A percentile compares a stretch with the other conserved stretches of the same genome.
Conservation (phyloP, 306 rosid species). For the Cucurbita pepo region DNA sequence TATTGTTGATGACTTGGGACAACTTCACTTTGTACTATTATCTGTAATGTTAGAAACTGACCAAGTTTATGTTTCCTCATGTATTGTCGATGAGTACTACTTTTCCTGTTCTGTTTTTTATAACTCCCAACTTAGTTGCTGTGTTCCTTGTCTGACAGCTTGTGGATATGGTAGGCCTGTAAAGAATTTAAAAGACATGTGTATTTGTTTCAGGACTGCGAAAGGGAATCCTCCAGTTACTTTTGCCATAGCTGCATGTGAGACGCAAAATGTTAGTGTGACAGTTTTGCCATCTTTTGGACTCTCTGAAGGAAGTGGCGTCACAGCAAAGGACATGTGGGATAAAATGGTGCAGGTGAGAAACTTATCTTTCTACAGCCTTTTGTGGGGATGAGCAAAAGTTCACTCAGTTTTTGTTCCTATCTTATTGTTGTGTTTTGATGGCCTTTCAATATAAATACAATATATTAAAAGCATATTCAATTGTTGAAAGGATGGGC, state of each 20-base stretch:
- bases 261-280: conserved; percentile 89
- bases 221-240: conserved; percentile 91
- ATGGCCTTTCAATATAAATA: neutral
- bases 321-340: conserved; percentile 85
- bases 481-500: conserved; percentile 56
- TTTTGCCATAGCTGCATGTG: conserved; percentile 84
- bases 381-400: neutral
- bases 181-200: conserved; percentile 7
- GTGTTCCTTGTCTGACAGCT: neutral
- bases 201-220: conserved; percentile 57
- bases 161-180: neutral
- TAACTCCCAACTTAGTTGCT: neutral
- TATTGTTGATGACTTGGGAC: neutral
- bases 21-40: neutral
- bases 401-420: neutral
- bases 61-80: neutral
- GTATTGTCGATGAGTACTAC: neutral
- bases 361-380: neutral
- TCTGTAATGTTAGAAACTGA: neutral
- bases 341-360: conserved; percentile 66
- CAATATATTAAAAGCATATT: neutral
- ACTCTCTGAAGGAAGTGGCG: conserved; percentile 54
- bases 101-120: neutral
- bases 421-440: neutral
- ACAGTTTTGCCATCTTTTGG: conserved; percentile 86